Evolutionary conservation across 305 asterid species (phyloP), one percentile per base, ranked within the genome.

Genomic region (Ajuga reptans): DNA sequence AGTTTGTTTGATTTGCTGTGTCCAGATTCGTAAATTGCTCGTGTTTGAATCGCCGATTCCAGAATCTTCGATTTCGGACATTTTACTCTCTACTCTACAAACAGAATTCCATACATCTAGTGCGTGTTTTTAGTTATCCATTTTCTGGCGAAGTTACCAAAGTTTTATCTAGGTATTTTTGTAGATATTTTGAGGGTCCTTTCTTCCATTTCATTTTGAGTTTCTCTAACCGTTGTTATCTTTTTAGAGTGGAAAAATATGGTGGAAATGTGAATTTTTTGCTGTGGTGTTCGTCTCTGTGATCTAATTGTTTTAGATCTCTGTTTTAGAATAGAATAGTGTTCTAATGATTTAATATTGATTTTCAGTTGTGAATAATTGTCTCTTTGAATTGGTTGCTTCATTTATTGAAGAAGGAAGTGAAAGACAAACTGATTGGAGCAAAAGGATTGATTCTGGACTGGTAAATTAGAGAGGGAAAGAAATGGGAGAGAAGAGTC

Each of bases 401-500:
- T 82, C 78, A 75, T 72, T 75, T 69, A 75, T 72, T 75, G 77
- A 52, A 39, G 17, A 51, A 17, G 64, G 64, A 24, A 45, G 64
- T 46, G 18, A 18, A 17, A 27, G 15, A 43, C 43, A 51, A 41
- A 54, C 59, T 11, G 56, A 74, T 50, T 58, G 24, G 49, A 59
- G 31, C 46, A 3, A 66, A 75, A 27, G 39, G 68, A 41, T 66
- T 64, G 21, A 31, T 37, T 74, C 41, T 74, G 46, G 64, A 60
- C 34, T 54, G 34, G 52, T 39, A 6, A 29, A 27, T 16, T 4
- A 50, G 47, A 27, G 47, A 27, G 47, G 42, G 31, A 75, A 77
- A 80, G 91, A 84, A 78, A 68, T 53, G 72, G 65, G 68, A 41
- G 95, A 83, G 77, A 86, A 75, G 71, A 72, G 66, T 68, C 66